Evolutionary conservation across 345 rosid genomes (phyloP).

Genomic region (Salix viminalis): DNA sequence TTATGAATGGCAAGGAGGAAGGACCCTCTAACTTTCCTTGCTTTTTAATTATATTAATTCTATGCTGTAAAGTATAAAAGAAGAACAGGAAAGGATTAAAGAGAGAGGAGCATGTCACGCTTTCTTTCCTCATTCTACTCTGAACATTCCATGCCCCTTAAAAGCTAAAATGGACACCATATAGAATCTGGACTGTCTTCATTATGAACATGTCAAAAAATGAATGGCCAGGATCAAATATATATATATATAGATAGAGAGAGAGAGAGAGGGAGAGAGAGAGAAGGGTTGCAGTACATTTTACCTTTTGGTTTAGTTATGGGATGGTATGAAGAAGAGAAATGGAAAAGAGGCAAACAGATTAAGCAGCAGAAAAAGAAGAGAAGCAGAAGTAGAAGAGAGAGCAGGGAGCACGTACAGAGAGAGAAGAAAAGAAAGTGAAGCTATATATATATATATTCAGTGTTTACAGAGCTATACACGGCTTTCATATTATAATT

Average conservation of each 20-base stretch:
- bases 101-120: not conserved
- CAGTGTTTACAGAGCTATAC: not conserved
- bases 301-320: not conserved
- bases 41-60: not conserved
- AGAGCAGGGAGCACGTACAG: not conserved
- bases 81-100: not conserved
- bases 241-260: too few species aligned
- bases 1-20: not conserved
- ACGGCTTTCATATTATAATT: conserved; percentile 2
- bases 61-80: not conserved
- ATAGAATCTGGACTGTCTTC: not conserved
- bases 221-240: not conserved
- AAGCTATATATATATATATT: not conserved
- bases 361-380: not conserved
- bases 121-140: not conserved
- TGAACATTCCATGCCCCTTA: not conserved
- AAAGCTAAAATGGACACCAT: not conserved
- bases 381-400: conserved; percentile 8
- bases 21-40: not conserved
- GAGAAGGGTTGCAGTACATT: not conserved
- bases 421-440: conserved; percentile 5
- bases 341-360: not conserved
- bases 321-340: not conserved
- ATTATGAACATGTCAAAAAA: not conserved
- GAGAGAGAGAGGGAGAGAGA: too few species aligned